Evolutionary conservation across 2,329 filamentous ascomycete genomes (phyloP), one percentile per base, ranked within the genome.

Genomic region (Orbilia brochopaga): DNA sequence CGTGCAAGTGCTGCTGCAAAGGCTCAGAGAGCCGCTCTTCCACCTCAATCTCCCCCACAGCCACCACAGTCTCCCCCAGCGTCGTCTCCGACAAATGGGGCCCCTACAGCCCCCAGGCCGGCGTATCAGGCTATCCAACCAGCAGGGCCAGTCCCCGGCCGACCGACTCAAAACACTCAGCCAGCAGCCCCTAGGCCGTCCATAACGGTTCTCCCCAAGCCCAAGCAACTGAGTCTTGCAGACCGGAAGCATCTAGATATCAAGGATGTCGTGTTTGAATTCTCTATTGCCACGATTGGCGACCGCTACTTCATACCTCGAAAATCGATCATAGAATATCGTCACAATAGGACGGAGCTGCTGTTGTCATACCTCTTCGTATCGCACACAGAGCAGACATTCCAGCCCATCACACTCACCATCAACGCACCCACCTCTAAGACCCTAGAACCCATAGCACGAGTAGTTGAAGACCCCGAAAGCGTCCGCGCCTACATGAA

Each of bases 251-350:
- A 85, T 75, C 84, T 84, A 24, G 87, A 88, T 63, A 84, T 88
- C 48, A 83, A 86, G 0, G 86, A 87, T n/a, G 82, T 90, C 13
- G 85, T 88, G 0, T 85, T 91, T 72, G 88, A 90, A 75, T 90
- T 91, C 78, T 78, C 81, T 3, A 85, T 74, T 62, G 69, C 44
- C 72, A 75, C 65, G 35, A 86, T 82, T 1, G 89, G 89, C 51
- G 90, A 93, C 78, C 85, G 90, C 24, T 92, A 90, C 77, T 80
- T 91, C 53, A 92, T 94, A 74, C 90, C 90, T 1, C 90, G 88
- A 75, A 88, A 90, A 77, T 90, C 88, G 78, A 88, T 93, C 35
- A 79, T 93, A 55, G 90, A 94, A 77, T 87, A 86, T 76, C 81
- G 1, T 77, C 81, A 8, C 79, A 81, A 67, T 2, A 85, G 85